Evolutionary conservation across 768 basidiomycete species (phyloP).

Genomic region (Panaeolus papilionaceus): DNA sequence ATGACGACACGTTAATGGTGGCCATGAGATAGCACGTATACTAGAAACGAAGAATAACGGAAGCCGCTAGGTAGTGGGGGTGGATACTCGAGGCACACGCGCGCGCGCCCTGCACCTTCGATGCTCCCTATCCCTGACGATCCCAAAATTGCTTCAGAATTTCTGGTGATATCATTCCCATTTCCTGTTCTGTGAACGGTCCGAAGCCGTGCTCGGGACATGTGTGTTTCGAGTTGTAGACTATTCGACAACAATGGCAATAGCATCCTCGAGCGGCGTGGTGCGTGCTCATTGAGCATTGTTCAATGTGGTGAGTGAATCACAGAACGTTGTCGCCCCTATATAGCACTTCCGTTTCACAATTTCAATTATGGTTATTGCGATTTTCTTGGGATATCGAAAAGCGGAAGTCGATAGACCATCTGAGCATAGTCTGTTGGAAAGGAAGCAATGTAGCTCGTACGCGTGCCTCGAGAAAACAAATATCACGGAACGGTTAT

Average conservation of each 20-base stretch:
- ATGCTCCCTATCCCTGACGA: neutral
- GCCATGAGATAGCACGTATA: constrained; percentile 5
- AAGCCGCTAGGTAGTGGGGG: neutral
- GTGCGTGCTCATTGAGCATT: neutral
- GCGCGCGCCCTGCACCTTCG: constrained; percentile 8
- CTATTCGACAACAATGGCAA: neutral
- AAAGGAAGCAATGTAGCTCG: neutral
- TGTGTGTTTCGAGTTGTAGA: neutral
- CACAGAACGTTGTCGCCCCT: neutral
- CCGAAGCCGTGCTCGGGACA: constrained; percentile 10
- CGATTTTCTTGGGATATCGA: neutral
- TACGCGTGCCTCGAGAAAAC: constrained; percentile 5
- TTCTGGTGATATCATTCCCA: constrained; percentile 6
- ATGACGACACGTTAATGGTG: constrained; percentile 5
- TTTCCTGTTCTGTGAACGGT: neutral
- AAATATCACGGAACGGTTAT: constrained; percentile 4
- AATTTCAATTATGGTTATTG: neutral
- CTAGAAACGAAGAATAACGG: constrained; percentile 4
- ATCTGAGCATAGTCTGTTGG: neutral
- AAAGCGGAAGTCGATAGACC: constrained; percentile 12
- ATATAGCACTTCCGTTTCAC: constrained; percentile 11
- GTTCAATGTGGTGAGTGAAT: neutral
- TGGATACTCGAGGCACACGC: constrained; percentile 14
- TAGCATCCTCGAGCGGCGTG: constrained; percentile 1
- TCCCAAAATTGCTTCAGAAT: neutral